Percentiles rank a stretch among this genome's conserved stretches.
Evolutionary conservation across 202 grass and related monocot genomes (phyloP).

Genomic region (Hordeum pubiflorum): DNA sequence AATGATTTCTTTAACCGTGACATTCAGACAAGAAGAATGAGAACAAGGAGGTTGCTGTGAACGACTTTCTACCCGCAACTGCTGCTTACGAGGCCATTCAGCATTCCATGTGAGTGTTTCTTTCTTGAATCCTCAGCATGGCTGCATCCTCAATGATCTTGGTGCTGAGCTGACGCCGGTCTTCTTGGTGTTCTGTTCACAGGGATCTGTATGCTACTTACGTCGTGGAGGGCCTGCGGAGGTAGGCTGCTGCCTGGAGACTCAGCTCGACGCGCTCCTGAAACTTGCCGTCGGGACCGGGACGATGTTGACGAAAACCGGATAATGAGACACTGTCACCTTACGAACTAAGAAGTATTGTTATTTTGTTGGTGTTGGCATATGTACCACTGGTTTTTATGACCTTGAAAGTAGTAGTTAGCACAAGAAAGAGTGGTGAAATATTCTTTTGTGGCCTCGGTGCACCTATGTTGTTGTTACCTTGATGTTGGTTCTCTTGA

Average conservation of each 20-base stretch:
- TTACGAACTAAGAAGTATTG: slow-evolving; percentile 12
- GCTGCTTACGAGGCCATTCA: slow-evolving; percentile 67
- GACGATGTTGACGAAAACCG: slow-evolving; percentile 31
- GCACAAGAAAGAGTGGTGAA: background rate
- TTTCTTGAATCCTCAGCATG: background rate
- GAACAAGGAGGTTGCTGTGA: slow-evolving; percentile 95
- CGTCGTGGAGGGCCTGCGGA: slow-evolving; percentile 78
- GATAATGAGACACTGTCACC: slow-evolving; percentile 16
- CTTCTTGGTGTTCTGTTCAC: background rate
- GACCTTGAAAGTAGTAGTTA: slow-evolving; percentile 17
- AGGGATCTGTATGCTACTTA: slow-evolving; percentile 96
- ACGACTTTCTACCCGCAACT: slow-evolving; percentile 68
- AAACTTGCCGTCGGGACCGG: background rate
- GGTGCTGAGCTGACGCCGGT: background rate
- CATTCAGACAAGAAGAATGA: slow-evolving; percentile 96
- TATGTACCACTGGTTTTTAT: slow-evolving; percentile 14
- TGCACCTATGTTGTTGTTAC: background rate
- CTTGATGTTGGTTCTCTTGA: background rate
- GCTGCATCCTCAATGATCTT: background rate
- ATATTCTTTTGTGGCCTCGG: slow-evolving; percentile 5
- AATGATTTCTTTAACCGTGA: slow-evolving; percentile 37
- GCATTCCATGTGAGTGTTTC: slow-evolving; percentile 63
- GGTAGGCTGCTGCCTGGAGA: slow-evolving; percentile 28
- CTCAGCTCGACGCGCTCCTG: background rate
- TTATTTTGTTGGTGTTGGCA: slow-evolving; percentile 26